Conservation (phyloP, 805 yeast genomes). For the Hanseniaspora taiwanica region DNA sequence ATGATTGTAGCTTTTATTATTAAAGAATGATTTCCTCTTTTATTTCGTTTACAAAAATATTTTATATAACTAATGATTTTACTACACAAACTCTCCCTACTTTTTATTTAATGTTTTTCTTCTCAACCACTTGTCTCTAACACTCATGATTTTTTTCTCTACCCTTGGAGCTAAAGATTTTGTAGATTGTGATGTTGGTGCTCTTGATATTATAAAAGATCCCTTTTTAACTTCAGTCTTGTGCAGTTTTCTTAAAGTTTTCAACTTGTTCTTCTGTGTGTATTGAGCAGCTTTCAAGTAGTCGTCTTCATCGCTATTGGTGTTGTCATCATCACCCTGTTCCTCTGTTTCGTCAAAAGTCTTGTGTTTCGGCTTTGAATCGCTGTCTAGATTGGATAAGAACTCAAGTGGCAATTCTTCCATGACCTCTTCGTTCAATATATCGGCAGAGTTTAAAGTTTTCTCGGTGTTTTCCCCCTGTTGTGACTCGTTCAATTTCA, state of each 20-base stretch:
- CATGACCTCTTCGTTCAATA: slow-evolving; percentile 11
- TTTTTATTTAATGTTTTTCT: slow-evolving; percentile 20
- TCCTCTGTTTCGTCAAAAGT: slow-evolving; percentile 19
- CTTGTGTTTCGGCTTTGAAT: slow-evolving; percentile 15
- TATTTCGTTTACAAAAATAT: neutral
- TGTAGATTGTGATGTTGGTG: slow-evolving; percentile 10
- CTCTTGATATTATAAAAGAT: slow-evolving; percentile 28
- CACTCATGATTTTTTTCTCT: slow-evolving; percentile 14
- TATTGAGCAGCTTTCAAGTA: slow-evolving; percentile 10
- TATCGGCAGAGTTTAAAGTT: too few species aligned
- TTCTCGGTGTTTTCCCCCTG: slow-evolving; percentile 3
- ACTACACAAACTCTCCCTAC: slow-evolving; percentile 4
- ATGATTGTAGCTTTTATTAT: slow-evolving; percentile 17
- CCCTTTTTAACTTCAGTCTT: slow-evolving; percentile 24
- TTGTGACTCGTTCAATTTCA: slow-evolving; percentile 12
- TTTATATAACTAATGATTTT: neutral
- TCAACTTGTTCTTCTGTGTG: slow-evolving; percentile 18
- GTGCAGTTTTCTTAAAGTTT: slow-evolving; percentile 22
- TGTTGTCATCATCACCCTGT: neutral
- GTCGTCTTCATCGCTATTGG: too few species aligned
- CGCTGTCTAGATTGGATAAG: slow-evolving; percentile 20
- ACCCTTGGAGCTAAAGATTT: slow-evolving; percentile 20
- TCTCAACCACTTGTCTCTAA: slow-evolving; percentile 23
- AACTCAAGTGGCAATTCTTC: slow-evolving; percentile 30
- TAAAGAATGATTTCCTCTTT: slow-evolving; percentile 6